Percentiles rank a stretch among this genome's conserved stretches.
These are phyloP conservation scores for Abortiporus biennis DNA, from an alignment of 1,284 basidiomycete genomes.

Conservation along the genomic window DNA sequence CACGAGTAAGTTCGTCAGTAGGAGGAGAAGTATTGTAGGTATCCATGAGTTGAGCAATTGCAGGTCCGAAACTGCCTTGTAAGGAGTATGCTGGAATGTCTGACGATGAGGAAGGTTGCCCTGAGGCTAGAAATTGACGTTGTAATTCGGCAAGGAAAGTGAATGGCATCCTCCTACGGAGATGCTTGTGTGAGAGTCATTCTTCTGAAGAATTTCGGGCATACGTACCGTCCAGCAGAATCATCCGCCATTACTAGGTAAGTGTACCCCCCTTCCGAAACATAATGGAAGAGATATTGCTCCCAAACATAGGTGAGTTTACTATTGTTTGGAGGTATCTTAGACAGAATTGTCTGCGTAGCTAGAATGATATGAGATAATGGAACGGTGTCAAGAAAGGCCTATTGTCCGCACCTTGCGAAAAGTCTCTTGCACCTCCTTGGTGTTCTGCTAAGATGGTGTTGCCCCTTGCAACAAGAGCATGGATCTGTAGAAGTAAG, in stretches of 20 bases:
- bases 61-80: slow-evolving; percentile 65
- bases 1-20: slow-evolving; percentile 85
- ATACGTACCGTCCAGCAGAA: slow-evolving; percentile 70
- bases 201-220: background rate
- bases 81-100: slow-evolving; percentile 52
- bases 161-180: slow-evolving; percentile 81
- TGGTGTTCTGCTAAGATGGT: slow-evolving; percentile 83
- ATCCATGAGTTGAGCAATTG: slow-evolving; percentile 70
- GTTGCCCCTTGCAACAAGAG: slow-evolving; percentile 78
- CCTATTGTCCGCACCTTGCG: slow-evolving; percentile 53
- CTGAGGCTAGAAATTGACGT: slow-evolving; percentile 66
- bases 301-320: slow-evolving; percentile 97
- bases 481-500: slow-evolving; percentile 66
- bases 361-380: slow-evolving; percentile 36
- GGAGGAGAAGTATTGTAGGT: slow-evolving; percentile 89
- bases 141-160: slow-evolving; percentile 88
- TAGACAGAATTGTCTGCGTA: slow-evolving; percentile 87
- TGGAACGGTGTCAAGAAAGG: background rate
- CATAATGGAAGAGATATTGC: slow-evolving; percentile 94
- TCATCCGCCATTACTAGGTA: slow-evolving; percentile 95
- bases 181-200: background rate
- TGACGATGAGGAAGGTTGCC: slow-evolving; percentile 42
- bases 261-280: slow-evolving; percentile 80
- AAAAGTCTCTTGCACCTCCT: slow-evolving; percentile 75
- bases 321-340: slow-evolving; percentile 92